Conservation (phyloP, 495 filamentous ascomycete species). For the Penicillium salamii region DNA sequence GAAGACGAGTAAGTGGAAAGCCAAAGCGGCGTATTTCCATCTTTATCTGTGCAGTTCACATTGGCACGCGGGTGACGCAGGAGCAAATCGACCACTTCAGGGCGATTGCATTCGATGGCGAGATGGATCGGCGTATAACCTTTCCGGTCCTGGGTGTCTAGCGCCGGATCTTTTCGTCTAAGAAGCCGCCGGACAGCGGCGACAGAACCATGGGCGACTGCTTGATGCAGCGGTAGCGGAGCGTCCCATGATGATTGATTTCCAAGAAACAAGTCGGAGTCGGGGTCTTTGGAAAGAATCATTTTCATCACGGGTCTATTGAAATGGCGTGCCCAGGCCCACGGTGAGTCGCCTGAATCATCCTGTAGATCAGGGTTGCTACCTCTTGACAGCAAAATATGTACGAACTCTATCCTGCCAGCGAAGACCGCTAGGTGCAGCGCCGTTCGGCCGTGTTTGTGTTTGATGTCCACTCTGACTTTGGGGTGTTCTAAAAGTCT, state of each 20-base stretch:
- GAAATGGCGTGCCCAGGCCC: constrained; percentile 1
- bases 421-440: constrained; percentile 7
- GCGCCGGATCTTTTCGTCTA: background rate
- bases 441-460: constrained; percentile 2
- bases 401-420: constrained; percentile 6
- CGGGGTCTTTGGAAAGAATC: background rate
- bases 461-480: background rate
- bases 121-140: constrained; percentile 11
- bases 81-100: constrained; percentile 8
- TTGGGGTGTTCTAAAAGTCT: background rate
- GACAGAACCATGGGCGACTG: constrained; percentile 5
- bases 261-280: background rate
- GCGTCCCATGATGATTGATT: constrained; percentile 1
- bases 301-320: constrained; percentile 3
- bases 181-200: constrained; percentile 9
- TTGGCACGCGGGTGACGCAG: background rate
- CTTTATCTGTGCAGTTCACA: constrained; percentile 5
- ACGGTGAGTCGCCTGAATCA: constrained; percentile 6
- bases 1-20: constrained; percentile 7
- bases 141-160: constrained; percentile 1
- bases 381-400: constrained; percentile 4
- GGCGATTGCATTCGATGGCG: constrained; percentile 3
- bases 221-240: constrained; percentile 9
- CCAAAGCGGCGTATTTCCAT: constrained; percentile 14
- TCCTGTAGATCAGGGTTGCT: constrained; percentile 6